Conservation (phyloP, 2,329 filamentous ascomycete genomes). For the Rutstroemia sp. region DNA sequence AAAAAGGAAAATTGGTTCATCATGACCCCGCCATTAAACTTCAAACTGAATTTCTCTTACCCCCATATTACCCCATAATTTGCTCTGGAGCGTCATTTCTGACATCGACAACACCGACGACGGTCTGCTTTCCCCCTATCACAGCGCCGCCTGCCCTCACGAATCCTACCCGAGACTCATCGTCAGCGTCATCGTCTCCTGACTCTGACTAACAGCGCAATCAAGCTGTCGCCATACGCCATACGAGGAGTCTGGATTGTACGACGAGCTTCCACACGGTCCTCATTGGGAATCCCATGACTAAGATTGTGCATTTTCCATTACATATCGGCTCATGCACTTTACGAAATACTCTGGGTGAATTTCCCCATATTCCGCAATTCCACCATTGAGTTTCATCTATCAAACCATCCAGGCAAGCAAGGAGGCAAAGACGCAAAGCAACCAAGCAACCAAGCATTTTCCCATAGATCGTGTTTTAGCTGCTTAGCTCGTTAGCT, state of each 20-base stretch:
- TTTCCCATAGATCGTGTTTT: conserved; percentile 3
- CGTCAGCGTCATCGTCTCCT: conserved; percentile 2
- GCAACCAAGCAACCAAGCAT: not conserved
- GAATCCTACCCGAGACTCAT: not conserved
- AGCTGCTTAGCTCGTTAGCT: not conserved
- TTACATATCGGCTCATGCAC: conserved; percentile 17
- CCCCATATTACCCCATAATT: not conserved
- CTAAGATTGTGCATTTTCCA: conserved; percentile 21
- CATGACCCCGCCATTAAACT: not conserved
- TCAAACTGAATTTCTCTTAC: not conserved
- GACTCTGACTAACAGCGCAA: conserved; percentile 14
- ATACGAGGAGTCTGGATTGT: not conserved
- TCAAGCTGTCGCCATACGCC: not conserved
- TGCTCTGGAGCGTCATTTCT: not conserved
- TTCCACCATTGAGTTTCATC: not conserved
- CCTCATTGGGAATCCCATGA: conserved; percentile 20
- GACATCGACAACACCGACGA: not conserved
- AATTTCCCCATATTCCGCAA: not conserved
- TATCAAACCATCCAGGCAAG: not conserved
- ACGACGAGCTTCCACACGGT: not conserved
- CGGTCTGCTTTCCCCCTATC: not conserved
- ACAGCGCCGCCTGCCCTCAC: not conserved
- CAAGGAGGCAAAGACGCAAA: not conserved
- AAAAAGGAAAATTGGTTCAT: not conserved
- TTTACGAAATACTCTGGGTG: not conserved